Percentiles rank a stretch among this genome's conserved stretches.
These are phyloP conservation scores for Apiosordaria backusii DNA, from an alignment of 495 filamentous ascomycete genomes.

Conservation along the genomic window DNA sequence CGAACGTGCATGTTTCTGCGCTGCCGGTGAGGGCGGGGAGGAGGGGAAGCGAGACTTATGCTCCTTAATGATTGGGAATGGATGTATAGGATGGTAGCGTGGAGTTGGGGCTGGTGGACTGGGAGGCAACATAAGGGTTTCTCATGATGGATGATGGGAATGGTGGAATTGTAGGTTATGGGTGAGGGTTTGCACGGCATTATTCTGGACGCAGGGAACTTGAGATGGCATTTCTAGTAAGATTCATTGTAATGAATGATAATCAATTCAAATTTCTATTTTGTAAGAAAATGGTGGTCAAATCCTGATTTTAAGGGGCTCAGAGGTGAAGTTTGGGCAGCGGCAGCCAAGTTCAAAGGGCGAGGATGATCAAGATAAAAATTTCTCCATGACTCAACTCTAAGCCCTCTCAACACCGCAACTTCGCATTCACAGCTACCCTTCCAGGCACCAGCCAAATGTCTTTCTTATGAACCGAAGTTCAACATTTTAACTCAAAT, in stretches of 20 bases:
- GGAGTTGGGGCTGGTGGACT: too few species aligned
- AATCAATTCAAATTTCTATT: background rate
- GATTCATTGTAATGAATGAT: background rate
- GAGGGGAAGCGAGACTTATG: constrained; percentile 20
- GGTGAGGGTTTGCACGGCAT: too few species aligned
- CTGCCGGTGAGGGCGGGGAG: constrained; percentile 28
- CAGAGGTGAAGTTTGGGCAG: constrained; percentile 1
- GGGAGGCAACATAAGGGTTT: too few species aligned
- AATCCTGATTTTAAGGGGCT: background rate
- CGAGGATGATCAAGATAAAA: constrained; percentile 18
- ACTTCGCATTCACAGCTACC: background rate
- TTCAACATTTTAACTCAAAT: background rate
- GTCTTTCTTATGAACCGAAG: background rate
- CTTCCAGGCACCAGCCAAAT: background rate
- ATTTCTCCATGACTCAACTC: constrained; percentile 25
- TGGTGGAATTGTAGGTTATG: too few species aligned
- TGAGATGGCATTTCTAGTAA: background rate
- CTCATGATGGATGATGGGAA: too few species aligned
- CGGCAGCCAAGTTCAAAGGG: background rate
- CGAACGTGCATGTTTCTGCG: constrained; percentile 27
- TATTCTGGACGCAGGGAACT: background rate
- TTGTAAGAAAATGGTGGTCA: background rate
- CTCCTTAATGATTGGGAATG: background rate
- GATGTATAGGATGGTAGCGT: background rate
- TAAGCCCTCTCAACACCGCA: background rate